Conservation (phyloP, 2,329 filamentous ascomycete species). For the Trichoderma polysporum region DNA sequence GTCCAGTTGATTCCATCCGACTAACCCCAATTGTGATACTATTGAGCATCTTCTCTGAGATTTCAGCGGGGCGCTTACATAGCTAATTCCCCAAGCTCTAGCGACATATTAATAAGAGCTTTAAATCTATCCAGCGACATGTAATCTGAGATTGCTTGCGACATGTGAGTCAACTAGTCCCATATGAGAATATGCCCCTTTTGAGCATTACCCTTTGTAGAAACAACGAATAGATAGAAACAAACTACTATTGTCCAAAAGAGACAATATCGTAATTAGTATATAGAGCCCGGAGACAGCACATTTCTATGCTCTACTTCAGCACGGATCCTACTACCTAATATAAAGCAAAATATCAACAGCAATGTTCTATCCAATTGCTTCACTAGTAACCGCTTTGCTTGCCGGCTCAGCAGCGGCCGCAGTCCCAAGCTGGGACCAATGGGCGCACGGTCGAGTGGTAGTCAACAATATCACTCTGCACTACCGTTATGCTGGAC, state of each 20-base stretch:
- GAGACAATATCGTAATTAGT: neutral
- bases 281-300: neutral
- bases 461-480: slow-evolving; percentile 40
- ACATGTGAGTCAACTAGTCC: neutral
- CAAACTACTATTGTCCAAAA: neutral
- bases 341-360: neutral
- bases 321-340: neutral
- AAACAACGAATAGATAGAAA: neutral
- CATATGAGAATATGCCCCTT: neutral
- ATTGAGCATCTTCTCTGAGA: too few relatives aligned
- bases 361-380: neutral
- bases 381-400: neutral
- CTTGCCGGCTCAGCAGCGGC: neutral
- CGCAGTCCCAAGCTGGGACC: neutral
- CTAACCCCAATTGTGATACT: too few relatives aligned
- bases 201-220: neutral
- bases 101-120: neutral
- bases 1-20: neutral
- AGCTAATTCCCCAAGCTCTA: neutral
- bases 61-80: neutral
- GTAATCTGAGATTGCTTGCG: neutral
- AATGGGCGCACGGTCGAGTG: slow-evolving; percentile 38
- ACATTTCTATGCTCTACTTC: too few relatives aligned
- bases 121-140: neutral
- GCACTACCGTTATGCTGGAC: slow-evolving; percentile 42